Evolutionary conservation across 73 alveolate genomes (phyloP), one percentile per base, ranked within the genome.

Genomic region (Paraurostyla sp.): DNA sequence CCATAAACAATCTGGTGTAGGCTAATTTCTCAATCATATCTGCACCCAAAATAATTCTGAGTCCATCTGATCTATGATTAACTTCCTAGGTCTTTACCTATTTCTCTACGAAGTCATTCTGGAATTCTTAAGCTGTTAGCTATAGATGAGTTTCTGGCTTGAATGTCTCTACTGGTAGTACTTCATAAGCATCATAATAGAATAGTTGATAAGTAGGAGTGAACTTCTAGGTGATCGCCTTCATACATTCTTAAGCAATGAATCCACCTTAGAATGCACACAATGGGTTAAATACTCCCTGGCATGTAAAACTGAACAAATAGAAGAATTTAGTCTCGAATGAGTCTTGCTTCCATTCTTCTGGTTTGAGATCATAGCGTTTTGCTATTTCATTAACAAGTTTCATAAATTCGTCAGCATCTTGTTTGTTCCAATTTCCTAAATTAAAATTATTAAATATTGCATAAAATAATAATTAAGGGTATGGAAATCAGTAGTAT

Each of bases 221-320:
- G 86, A 93, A 97, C 86, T 96, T 96, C 56, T 93, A 82, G n/a
- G 99, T 97, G 60, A 97, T 94, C 25, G 98, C 99, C 46, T 97
- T 97, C 27, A 97, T 92, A 20, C 92, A 94, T 88, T 97, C 99
- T 89, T 97, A 94, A 30, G 99, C 92, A 0, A 95, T 98, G 60
- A 95, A 87, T 48, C 99, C 99, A 25, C 99, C 99, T 7, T 93
- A 71, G 88, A 90, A 97, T 0, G 99, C 99, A 71, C 98, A 97
- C 33, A 91, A 57, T 13, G 96, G 96, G 25, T 63, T 68, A 40
- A 90, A 69, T 25, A 46, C 36, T 4, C 90, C 92, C n/a, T 25
- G 54, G 49, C 45, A 0, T n/a, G 88, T 38, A 52, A 60, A 58
- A 32, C 59, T 49, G 68, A 60, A 90, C 29, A 50, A 51, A 0